Evolutionary conservation across 768 basidiomycete genomes (phyloP).

Genomic region (Hirschioporus abietinus): DNA sequence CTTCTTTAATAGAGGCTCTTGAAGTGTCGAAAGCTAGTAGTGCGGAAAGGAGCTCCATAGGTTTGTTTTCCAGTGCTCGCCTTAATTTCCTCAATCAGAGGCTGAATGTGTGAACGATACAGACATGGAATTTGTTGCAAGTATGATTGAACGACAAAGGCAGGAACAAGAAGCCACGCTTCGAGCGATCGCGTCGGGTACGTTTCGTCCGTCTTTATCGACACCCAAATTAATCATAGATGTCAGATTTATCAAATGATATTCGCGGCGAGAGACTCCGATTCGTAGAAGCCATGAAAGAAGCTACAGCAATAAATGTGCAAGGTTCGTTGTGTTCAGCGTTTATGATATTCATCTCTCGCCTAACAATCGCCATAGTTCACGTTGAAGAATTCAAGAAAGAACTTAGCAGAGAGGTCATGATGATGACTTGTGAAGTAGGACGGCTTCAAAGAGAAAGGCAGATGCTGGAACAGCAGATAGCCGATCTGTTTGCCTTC

Average conservation of each 20-base stretch:
- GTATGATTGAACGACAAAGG: constrained; percentile 62
- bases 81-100: background rate
- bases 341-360: background rate
- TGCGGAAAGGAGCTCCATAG: background rate
- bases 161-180: constrained; percentile 70
- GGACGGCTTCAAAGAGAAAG: constrained; percentile 60
- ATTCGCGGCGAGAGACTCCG: constrained; percentile 81
- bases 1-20: constrained; percentile 23
- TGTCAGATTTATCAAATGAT: constrained; percentile 71
- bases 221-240: background rate
- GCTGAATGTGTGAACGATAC: constrained; percentile 7
- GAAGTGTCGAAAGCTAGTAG: constrained; percentile 10
- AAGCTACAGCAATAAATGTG: constrained; percentile 84
- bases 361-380: constrained; percentile 34
- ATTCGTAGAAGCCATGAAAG: constrained; percentile 94
- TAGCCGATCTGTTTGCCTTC: constrained; percentile 68
- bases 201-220: constrained; percentile 13
- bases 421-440: constrained; percentile 70
- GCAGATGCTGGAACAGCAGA: constrained; percentile 61
- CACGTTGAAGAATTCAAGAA: constrained; percentile 89
- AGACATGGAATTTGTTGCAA: constrained; percentile 56
- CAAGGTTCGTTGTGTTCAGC: constrained; percentile 43
- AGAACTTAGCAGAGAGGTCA: constrained; percentile 68
- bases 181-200: constrained; percentile 59
- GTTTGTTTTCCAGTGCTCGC: background rate